These are phyloP conservation scores for Neospora caninum DNA, from an alignment of 169 alveolate genomes.

Conservation along the genomic window DNA sequence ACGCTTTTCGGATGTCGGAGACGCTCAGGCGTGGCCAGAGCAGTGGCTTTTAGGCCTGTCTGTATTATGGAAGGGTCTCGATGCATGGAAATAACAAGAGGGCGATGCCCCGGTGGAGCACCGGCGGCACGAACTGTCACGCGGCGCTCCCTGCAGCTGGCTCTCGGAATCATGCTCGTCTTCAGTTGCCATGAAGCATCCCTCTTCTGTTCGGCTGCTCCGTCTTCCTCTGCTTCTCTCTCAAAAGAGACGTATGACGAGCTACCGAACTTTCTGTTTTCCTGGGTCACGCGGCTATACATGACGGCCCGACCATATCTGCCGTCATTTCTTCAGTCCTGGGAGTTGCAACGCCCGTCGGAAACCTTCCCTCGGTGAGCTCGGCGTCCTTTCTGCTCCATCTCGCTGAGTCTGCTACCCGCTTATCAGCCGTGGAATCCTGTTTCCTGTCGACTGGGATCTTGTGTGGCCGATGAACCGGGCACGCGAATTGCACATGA, in stretches of 20 bases:
- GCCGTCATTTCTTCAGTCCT: constrained; percentile 9
- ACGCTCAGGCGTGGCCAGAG: too few relatives aligned
- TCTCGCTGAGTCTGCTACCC: neutral
- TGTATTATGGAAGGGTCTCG: too few relatives aligned
- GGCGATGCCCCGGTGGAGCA: too few relatives aligned
- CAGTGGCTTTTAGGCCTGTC: too few relatives aligned
- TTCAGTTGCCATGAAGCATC: neutral
- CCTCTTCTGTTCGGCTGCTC: neutral
- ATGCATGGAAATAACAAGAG: too few relatives aligned
- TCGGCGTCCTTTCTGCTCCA: neutral
- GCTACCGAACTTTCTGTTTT: neutral
- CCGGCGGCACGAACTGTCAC: neutral
- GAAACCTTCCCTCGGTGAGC: neutral
- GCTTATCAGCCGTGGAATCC: neutral
- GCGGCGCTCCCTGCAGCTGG: neutral
- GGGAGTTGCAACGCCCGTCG: neutral
- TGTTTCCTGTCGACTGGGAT: neutral
- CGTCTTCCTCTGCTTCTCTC: neutral
- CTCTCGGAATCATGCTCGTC: neutral
- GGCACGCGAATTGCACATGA: neutral
- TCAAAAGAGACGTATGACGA: neutral
- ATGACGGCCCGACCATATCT: neutral
- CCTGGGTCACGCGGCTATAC: neutral
- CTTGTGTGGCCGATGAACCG: neutral
- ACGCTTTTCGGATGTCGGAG: too few relatives aligned